A percentile compares a stretch with the other conserved stretches of the same genome.
These are phyloP conservation scores for Salix udensis DNA, from an alignment of 345 rosid species.

Conservation along the genomic window DNA sequence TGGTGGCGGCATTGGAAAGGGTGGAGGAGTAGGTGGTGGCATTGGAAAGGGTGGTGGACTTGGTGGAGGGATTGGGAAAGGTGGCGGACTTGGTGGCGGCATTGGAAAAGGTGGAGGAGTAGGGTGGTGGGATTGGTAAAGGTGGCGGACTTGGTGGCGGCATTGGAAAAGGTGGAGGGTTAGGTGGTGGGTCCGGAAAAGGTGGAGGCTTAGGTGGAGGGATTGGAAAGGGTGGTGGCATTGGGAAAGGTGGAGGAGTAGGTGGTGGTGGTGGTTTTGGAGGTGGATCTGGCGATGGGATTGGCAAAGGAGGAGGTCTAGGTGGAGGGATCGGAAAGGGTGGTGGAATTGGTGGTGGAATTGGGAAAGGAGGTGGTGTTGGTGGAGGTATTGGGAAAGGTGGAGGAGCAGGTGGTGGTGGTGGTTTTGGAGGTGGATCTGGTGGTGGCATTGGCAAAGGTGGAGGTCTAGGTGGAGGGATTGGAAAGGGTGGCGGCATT, in stretches of 20 bases:
- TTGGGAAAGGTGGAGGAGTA: background rate
- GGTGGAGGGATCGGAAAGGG: conserved; percentile 22
- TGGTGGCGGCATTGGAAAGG: conserved; percentile 17
- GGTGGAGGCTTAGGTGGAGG: conserved; percentile 19
- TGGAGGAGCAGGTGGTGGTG: conserved; percentile 29
- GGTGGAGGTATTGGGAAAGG: conserved; percentile 33
- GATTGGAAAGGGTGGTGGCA: conserved; percentile 15
- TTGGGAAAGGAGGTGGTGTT: conserved; percentile 37
- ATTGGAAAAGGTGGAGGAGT: conserved; percentile 12
- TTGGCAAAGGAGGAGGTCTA: conserved; percentile 18
- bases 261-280: conserved; percentile 24
- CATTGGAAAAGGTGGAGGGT: conserved; percentile 3
- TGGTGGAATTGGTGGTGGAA: conserved; percentile 26
- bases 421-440: background rate
- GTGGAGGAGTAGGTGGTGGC: conserved; percentile 22
- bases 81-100: conserved; percentile 25
- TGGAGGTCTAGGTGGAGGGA: conserved; percentile 12
- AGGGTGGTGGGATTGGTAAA: conserved; percentile 4
- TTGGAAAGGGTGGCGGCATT: conserved; percentile 9
- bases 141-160: conserved; percentile 15
- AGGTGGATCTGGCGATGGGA: background rate
- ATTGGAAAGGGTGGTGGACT: conserved; percentile 18
- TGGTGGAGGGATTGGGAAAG: conserved; percentile 11
- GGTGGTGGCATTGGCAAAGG: conserved; percentile 17
- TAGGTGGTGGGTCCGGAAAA: conserved; percentile 28